These are phyloP conservation scores for Aquilaria yunnanensis DNA, from an alignment of 345 rosid genomes.

Conservation along the genomic window DNA sequence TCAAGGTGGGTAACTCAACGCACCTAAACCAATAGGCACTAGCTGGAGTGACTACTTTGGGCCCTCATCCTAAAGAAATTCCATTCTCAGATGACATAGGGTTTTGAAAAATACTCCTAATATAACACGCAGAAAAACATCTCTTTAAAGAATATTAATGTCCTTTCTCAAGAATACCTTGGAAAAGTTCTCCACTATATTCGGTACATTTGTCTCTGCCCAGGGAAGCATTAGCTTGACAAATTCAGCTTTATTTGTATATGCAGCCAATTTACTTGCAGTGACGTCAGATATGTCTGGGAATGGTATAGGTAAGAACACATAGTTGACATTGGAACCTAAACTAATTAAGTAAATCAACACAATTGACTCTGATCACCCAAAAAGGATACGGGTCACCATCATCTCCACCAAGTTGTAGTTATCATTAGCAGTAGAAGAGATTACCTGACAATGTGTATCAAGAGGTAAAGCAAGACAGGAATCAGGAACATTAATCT, in stretches of 20 bases:
- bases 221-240: constrained; percentile 64
- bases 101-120: too few relatives aligned
- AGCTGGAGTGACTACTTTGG: too few relatives aligned
- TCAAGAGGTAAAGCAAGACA: constrained; percentile 12
- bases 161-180: constrained; percentile 45
- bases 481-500: too few relatives aligned
- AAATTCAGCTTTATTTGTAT: constrained; percentile 94
- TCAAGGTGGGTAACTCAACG: too few relatives aligned
- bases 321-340: constrained; percentile 3
- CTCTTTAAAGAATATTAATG: background rate
- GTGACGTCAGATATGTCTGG: constrained; percentile 69
- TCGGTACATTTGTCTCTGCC: constrained; percentile 60
- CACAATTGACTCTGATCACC: constrained; percentile 4
- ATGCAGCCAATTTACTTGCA: constrained; percentile 73
- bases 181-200: constrained; percentile 74
- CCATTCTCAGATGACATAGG: too few relatives aligned
- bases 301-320: constrained; percentile 28
- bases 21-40: too few relatives aligned
- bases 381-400: too few relatives aligned
- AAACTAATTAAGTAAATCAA: background rate
- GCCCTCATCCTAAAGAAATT: too few relatives aligned
- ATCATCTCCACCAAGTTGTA: too few relatives aligned
- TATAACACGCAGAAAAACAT: background rate
- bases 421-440: background rate
- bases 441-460: constrained; percentile 53